Conservation (phyloP, 1,284 basidiomycete genomes). For the Cryptococcus wingfieldii region DNA sequence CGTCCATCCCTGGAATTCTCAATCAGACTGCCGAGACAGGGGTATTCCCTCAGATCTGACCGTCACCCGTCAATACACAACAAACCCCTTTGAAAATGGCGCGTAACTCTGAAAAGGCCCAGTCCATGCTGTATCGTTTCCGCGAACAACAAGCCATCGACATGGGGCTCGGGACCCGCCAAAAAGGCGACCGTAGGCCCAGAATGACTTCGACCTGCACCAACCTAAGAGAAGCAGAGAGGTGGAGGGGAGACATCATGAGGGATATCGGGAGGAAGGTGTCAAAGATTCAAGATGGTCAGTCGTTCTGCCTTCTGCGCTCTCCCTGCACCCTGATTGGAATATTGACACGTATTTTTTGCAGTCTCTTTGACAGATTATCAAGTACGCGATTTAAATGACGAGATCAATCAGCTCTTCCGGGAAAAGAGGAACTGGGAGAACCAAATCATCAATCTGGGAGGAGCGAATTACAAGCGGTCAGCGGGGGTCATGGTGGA, state of each 20-base stretch:
- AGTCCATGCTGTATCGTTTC: conserved; percentile 98
- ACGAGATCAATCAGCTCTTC: conserved; percentile 95
- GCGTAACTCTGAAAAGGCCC: conserved; percentile 94
- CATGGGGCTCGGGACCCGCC: conserved; percentile 69
- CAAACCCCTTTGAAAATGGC: conserved; percentile 53
- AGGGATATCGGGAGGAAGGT: conserved; percentile 94
- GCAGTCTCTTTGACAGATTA: conserved; percentile 71
- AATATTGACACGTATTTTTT: background rate
- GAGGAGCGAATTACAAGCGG: conserved; percentile 92
- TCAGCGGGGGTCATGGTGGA: conserved; percentile 81
- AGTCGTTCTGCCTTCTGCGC: conserved; percentile 37
- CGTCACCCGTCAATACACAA: too few species aligned
- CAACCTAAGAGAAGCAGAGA: conserved; percentile 85
- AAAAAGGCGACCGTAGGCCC: conserved; percentile 73
- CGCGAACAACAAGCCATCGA: conserved; percentile 94
- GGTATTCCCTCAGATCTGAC: too few species aligned
- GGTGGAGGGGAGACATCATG: conserved; percentile 91
- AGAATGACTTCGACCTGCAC: conserved; percentile 87
- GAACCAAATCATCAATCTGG: conserved; percentile 89
- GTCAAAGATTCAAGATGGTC: conserved; percentile 94
- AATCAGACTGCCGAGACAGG: too few species aligned
- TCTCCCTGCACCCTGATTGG: background rate
- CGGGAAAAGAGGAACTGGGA: conserved; percentile 97
- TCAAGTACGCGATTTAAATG: conserved; percentile 92
- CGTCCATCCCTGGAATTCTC: too few species aligned